phyloP scores from a whole-genome alignment of 208 protist species.

The Acanthamoeba sp. region DNA sequence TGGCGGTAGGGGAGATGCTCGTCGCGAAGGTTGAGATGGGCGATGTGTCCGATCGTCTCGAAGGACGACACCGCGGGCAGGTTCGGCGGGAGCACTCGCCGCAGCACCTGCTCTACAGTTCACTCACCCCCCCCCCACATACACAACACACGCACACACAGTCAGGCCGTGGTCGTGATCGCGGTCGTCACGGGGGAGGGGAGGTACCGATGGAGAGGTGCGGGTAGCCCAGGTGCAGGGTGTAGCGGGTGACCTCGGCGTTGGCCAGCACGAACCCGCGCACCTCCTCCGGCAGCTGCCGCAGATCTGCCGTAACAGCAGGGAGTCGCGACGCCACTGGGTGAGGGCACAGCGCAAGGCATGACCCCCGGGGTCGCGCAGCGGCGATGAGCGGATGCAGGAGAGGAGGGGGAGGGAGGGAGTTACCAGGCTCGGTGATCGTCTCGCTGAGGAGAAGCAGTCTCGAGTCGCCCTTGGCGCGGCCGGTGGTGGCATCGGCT shows the following conservation, averaged over 20 bases:
- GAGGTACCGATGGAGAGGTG: constrained; percentile 50
- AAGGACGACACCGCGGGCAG: constrained; percentile 80
- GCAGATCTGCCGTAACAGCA: not conserved
- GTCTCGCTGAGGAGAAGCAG: constrained; percentile 14
- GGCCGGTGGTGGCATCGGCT: no score
- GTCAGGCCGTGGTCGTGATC: no score
- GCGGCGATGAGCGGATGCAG: not conserved
- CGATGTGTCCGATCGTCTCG: constrained; percentile 94
- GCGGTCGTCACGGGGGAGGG: not conserved
- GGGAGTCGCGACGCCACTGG: not conserved
- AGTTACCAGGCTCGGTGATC: not conserved
- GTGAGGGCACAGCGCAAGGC: not conserved
- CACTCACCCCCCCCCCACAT: no score
- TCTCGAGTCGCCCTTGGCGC: not conserved
- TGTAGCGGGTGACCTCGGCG: not conserved
- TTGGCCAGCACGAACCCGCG: not conserved
- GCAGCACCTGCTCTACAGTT: constrained; percentile 39
- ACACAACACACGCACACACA: no score
- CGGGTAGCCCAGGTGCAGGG: constrained; percentile 57
- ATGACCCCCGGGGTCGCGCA: no score
- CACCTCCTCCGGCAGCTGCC: constrained; percentile 2
- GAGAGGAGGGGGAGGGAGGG: not conserved
- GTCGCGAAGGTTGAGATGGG: constrained; percentile 97
- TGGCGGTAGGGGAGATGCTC: constrained; percentile 93
- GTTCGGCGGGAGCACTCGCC: constrained; percentile 70